Evolutionary conservation across 2,329 filamentous ascomycete genomes (phyloP), one percentile per base, ranked within the genome.

Genomic region (Iodosphaeria phyllophila): DNA sequence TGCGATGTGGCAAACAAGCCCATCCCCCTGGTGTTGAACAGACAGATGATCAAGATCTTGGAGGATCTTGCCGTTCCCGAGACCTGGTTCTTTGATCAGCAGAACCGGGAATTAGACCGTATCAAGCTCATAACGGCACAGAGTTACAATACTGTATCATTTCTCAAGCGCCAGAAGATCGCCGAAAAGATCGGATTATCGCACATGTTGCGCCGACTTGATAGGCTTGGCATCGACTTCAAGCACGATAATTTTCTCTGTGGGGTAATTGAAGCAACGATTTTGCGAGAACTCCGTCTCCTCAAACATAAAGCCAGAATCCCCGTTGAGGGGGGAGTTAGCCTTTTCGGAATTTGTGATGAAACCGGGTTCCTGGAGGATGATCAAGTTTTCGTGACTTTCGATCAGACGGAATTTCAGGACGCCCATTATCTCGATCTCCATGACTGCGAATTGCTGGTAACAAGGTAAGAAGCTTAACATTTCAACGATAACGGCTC

Each of bases 261-360:
- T n/a, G 59, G 65, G 2, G 54, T 74, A 0, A 60, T 89, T 0
- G 75, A 89, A 36, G 60, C 78, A 6, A 56, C 71, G 6, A 57
- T 84, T 0, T 50, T 89, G n/a, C 54, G 63, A 2, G 72, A 77
- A 34, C 51, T 92, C 4, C 64, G 78, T 4, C 57, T 76, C 15
- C 50, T 92, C 18, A 92, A 91, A 42, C 71, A 89, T 47, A 75
- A 74, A 27, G 69, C 76, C 0, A 66, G 78, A 1, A 89, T 91
- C 17, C 72, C 66, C 0, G 63, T 92, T 0, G 46, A 61, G 0
- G 44, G 72, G 10, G 82, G 77, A 0, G 61, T 73, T n/a, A 83
- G 78, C 0, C 55, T 91, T 0, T 83, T 82, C 35, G 82, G 82
- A 0, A 59, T 91, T 25, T 77, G 89, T 66, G 82, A 92, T 32